A percentile compares a stretch with the other conserved stretches of the same genome.
phyloP scores from a whole-genome alignment of 2,329 filamentous ascomycete species.

The Fusarium praegraminearum region DNA sequence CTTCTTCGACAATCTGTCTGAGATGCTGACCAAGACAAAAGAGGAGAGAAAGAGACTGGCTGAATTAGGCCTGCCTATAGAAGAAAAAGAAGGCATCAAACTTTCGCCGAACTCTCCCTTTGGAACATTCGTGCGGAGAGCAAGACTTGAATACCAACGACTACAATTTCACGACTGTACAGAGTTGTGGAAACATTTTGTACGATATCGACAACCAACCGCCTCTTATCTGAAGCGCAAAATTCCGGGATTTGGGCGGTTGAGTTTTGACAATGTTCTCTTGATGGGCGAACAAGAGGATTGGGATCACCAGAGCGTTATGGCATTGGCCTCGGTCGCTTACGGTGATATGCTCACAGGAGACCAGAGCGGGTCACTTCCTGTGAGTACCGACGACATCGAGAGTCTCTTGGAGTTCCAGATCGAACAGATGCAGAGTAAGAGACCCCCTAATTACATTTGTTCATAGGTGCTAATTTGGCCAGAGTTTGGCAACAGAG shows the following conservation, averaged over 20 bases:
- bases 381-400: constrained; percentile 81
- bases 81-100: constrained; percentile 67
- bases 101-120: constrained; percentile 82
- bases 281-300: constrained; percentile 62
- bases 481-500: constrained; percentile 78
- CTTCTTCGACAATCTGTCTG: constrained; percentile 74
- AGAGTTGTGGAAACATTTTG: constrained; percentile 84
- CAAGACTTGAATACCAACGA: constrained; percentile 81
- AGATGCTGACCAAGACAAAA: constrained; percentile 71
- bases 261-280: constrained; percentile 70
- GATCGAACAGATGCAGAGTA: constrained; percentile 87
- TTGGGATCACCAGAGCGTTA: constrained; percentile 59
- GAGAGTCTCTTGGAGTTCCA: constrained; percentile 88
- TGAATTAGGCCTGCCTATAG: constrained; percentile 58
- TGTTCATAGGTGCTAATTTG: constrained; percentile 13
- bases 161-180: constrained; percentile 84
- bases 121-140: constrained; percentile 81
- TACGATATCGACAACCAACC: constrained; percentile 83
- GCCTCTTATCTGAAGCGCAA: constrained; percentile 73
- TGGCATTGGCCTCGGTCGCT: constrained; percentile 60
- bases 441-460: constrained; percentile 40
- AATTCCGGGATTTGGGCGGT: constrained; percentile 67
- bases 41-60: constrained; percentile 69
- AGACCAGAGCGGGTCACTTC: constrained; percentile 55
- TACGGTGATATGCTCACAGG: constrained; percentile 67